A percentile compares a stretch with the other conserved stretches of the same genome.
phyloP scores from a whole-genome alignment of 202 grass and related monocot species.

The Zizania palustris region DNA sequence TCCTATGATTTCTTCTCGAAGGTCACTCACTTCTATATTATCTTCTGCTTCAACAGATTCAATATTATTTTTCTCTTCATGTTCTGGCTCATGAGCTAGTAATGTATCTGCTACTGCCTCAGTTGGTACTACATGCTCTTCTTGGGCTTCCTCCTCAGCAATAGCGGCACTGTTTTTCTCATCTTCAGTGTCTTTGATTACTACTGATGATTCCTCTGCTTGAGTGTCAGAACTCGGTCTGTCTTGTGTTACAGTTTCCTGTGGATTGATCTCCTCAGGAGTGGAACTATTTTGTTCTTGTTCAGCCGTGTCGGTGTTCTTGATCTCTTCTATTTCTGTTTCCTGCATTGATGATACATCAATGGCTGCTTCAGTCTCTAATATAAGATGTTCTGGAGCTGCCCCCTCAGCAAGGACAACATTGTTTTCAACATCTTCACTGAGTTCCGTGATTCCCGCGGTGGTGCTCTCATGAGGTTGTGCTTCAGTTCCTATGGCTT shows the following conservation, averaged over 20 bases:
- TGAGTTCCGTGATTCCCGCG: no score
- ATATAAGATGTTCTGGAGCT: slow-evolving; percentile 23
- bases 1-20: slow-evolving; percentile 16
- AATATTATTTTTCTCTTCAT: slow-evolving; percentile 31
- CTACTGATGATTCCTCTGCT: slow-evolving; percentile 35
- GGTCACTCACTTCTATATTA: not conserved
- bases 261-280: slow-evolving; percentile 21
- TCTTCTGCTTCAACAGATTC: slow-evolving; percentile 32
- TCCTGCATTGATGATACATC: not conserved
- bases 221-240: slow-evolving; percentile 23
- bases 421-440: slow-evolving; percentile 33
- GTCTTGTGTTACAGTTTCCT: slow-evolving; percentile 12
- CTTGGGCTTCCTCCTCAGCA: slow-evolving; percentile 26
- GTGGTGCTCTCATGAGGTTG: no score
- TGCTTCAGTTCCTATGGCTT: no score
- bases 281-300: slow-evolving; percentile 33
- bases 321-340: not conserved
- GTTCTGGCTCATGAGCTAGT: no score
- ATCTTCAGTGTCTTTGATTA: slow-evolving; percentile 35
- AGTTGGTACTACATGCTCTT: not conserved
- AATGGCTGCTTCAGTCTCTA: no score
- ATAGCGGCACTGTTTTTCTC: slow-evolving; percentile 12
- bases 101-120: no score
- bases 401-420: slow-evolving; percentile 12
- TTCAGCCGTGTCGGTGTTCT: not conserved